Percentiles rank a stretch among this genome's conserved stretches.
Conservation (phyloP, 495 filamentous ascomycete species). For the Rhypophila decipiens region DNA sequence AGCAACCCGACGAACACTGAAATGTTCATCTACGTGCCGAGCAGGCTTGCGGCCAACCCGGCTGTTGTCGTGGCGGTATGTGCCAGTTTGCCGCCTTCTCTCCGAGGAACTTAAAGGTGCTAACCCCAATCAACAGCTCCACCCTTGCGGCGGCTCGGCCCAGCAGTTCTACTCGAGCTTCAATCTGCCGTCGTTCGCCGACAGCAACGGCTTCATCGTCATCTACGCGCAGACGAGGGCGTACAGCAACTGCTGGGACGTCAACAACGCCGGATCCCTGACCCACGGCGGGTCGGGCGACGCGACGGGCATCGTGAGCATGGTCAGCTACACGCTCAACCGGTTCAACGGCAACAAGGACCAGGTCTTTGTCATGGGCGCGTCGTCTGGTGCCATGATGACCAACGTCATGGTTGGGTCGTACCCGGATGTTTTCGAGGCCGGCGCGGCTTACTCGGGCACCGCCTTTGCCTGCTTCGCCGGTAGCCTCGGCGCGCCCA, state of each 20-base stretch:
- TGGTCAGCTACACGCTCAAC: constrained; percentile 44
- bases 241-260: constrained; percentile 22
- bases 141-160: constrained; percentile 36
- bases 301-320: constrained; percentile 11
- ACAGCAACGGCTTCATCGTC: constrained; percentile 42
- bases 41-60: constrained; percentile 41
- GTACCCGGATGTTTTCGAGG: constrained; percentile 35
- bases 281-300: too few species aligned
- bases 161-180: constrained; percentile 13
- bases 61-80: constrained; percentile 42
- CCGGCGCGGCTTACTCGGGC: constrained; percentile 30
- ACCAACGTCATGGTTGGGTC: constrained; percentile 29
- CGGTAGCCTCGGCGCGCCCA: not conserved
- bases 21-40: constrained; percentile 51
- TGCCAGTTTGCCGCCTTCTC: too few species aligned
- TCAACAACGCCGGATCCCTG: too few species aligned
- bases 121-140: constrained; percentile 34
- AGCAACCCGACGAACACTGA: constrained; percentile 34
- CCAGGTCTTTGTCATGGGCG: constrained; percentile 44
- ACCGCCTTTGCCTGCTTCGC: constrained; percentile 34
- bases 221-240: constrained; percentile 25
- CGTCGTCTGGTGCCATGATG: constrained; percentile 47
- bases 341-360: constrained; percentile 42
- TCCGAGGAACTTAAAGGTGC: too few species aligned
- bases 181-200: constrained; percentile 22